Evolutionary conservation across 441 rosid genomes (phyloP), one percentile per base, ranked within the genome.

Genomic region (Viola pubescens): DNA sequence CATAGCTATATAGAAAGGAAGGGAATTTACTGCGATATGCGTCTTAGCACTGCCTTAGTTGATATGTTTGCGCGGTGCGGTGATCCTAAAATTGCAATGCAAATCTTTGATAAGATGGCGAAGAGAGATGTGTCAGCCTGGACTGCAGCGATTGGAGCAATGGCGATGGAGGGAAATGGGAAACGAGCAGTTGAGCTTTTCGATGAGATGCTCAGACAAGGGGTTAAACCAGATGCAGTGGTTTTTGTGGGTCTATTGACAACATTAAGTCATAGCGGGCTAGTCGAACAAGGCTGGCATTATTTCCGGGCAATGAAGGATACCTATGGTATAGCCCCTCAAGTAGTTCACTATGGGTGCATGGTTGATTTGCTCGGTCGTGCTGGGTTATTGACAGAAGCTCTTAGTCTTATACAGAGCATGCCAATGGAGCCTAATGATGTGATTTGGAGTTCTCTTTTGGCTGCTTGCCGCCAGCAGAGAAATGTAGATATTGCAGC

Each of bases 11-110:
- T 76, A 66, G 58, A 65, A 53, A 82, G 82, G 73, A 66, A 52
- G 2, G 83, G 84, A 7, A 75, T 79, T 70, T 66, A 62, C 19
- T 64, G 54, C 59, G 82, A 81, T 66, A 66, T 78, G 47, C 81
- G 78, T 56, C 75, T 75, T 10, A 69, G 61, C 42, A 86, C 84
- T 59, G 84, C 87, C 44, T 69, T 89, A 71, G 73, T 86, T 51
- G 77, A 73, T 63, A 86, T 88, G 94, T 86, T 82, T 69, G 79
- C 82, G 10, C 83, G 83, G 72, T 65, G 77, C 50, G 89, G 97
- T 3, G 64, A 66, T 66, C 74, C 81, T 38, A 71, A 75, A 65
- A 77, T 77, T 37, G 79, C 89, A 56, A 53, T 67, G 62, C 70
- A 78, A 68, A 77, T 74, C 12, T 89, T 86, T 70, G 65, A 64